Base-by-base conservation (phyloP, 2,329 filamentous ascomycete genomes). In the Lecanosticta acicola region DNA sequence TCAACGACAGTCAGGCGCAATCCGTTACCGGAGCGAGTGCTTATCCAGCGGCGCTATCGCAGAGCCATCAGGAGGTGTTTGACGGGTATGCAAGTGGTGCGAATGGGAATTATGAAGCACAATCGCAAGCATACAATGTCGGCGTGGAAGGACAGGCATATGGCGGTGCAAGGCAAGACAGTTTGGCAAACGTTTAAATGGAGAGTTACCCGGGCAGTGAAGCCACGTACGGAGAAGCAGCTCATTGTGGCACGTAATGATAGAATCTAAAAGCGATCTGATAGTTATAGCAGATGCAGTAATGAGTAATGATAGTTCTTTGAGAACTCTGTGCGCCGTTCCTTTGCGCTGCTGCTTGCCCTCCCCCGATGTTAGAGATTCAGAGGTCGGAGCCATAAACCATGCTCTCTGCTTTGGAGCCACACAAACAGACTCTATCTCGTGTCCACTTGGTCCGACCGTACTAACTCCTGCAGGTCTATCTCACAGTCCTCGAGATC, bases 91-190 rank as follows among this genome's bases (percentile, higher is more conserved):
- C 24, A 29, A 29, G 24, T 29, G 24, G n/a, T n/a, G n/a, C n/a
- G n/a, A n/a, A n/a, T n/a, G n/a, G n/a, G n/a, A n/a, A n/a, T n/a
- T n/a, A n/a, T n/a, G n/a, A n/a, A n/a, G n/a, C n/a, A n/a, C n/a
- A n/a, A n/a, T n/a, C n/a, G 16, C 46, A 45, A 8, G 7, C 29
- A 2, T 51, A 49, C 26, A 5, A 14, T 18, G 14, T 37, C 16
- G 41, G 32, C 7, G 19, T 35, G 26, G 50, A 50, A 16, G 44
- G 39, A 14, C 50, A 53, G 19, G 50, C 50, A 9, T 53, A 53
- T 32, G 50, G 43, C 11, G 50, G 50, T 18, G 50, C 50, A n/a
- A 45, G 49, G 13, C 49, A 48, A 40, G 49, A 51, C 13, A 39
- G 36, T 4, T 35, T 42, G 18, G 42, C 45, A 32, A 37, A 46